Conservation (phyloP, 371 early-diverging fungal genomes). For the Massospora cicadina region DNA sequence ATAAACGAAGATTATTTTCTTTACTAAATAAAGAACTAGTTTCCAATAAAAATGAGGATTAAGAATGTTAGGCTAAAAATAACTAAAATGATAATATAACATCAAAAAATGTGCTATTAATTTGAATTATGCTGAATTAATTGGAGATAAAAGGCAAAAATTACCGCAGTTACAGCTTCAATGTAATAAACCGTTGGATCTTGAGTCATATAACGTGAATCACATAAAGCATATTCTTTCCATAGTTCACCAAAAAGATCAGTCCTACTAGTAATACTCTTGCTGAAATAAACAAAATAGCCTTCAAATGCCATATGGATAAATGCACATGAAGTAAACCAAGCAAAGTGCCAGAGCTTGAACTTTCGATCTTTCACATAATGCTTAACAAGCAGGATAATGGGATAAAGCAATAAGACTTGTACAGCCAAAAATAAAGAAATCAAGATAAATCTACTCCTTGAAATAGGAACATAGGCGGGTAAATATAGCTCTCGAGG, state of each 20-base stretch:
- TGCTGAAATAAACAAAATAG: constrained; percentile 51
- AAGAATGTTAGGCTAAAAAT: no score
- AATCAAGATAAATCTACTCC: not conserved
- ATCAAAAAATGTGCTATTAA: not conserved
- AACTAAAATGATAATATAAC: no score
- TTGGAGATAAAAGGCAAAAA: constrained; percentile 9
- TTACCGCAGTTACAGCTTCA: constrained; percentile 72
- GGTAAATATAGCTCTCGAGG: not conserved
- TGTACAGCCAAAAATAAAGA: not conserved
- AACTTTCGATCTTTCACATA: not conserved
- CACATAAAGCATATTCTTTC: constrained; percentile 80
- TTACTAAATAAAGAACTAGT: not conserved
- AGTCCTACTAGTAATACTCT: constrained; percentile 37
- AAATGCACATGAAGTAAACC: constrained; percentile 58
- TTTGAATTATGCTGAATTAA: not conserved
- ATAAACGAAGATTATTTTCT: not conserved
- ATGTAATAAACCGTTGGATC: constrained; percentile 62
- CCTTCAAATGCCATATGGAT: constrained; percentile 80
- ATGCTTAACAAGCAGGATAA: not conserved
- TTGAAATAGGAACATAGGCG: not conserved
- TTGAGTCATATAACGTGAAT: constrained; percentile 64
- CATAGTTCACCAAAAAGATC: constrained; percentile 54
- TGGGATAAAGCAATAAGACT: not conserved
- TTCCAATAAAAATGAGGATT: no score
- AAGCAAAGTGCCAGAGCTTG: constrained; percentile 15